These are phyloP conservation scores for Mucor racemosus DNA, from an alignment of 371 early-diverging fungal genomes.

Conservation along the genomic window DNA sequence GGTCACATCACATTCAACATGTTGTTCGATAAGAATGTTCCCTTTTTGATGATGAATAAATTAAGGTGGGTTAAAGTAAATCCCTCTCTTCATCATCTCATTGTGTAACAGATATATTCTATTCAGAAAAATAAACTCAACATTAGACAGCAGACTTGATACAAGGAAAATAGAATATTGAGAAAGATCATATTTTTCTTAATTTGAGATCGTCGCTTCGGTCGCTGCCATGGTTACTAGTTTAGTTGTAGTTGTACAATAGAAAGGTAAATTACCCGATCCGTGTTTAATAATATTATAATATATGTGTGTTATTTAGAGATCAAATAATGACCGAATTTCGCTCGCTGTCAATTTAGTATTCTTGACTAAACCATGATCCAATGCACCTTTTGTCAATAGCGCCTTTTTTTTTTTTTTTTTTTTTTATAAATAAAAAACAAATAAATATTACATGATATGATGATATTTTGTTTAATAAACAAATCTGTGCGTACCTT, in stretches of 20 bases:
- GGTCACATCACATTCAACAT: conserved; percentile 7
- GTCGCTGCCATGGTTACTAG: neutral
- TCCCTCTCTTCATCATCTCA: neutral
- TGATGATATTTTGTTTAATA: neutral
- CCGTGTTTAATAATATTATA: neutral
- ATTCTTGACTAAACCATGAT: conserved; percentile 42
- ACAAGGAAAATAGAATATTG: neutral
- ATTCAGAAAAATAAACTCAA: neutral
- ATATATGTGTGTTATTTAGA: conserved; percentile 1
- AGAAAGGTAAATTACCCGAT: neutral
- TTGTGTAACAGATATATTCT: conserved; percentile 1
- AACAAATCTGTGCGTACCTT: conserved; percentile 39
- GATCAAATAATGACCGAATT: conserved; percentile 44
- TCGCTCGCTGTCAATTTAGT: conserved; percentile 48
- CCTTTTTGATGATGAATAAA: neutral
- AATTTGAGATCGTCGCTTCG: neutral
- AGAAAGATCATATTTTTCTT: neutral
- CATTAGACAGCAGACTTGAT: neutral
- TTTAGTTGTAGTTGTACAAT: neutral
- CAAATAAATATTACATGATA: neutral
- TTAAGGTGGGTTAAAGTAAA: neutral
- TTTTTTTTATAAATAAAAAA: conserved; percentile 14
- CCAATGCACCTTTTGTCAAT: conserved; percentile 51
- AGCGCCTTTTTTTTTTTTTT: conserved; percentile 31
- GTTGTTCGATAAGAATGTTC: conserved; percentile 23